Percentiles rank a stretch among this genome's conserved stretches.
phyloP scores from a whole-genome alignment of 1,284 basidiomycete genomes.

The Leccinum huronense region DNA sequence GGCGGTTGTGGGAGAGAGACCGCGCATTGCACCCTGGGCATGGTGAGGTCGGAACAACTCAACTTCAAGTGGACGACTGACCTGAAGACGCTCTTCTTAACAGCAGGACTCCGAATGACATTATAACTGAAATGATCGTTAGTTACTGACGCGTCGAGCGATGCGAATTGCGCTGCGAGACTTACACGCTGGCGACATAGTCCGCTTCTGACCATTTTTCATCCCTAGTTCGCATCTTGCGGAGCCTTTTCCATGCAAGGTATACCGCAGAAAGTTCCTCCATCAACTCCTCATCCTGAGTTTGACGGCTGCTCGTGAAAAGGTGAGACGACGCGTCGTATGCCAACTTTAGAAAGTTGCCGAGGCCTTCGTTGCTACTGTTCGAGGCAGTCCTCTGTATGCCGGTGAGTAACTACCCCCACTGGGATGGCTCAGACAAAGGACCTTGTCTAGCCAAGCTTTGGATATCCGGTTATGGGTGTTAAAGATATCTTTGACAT shows the following conservation, averaged over 20 bases:
- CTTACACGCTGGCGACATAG: constrained; percentile 54
- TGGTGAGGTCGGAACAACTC: constrained; percentile 11
- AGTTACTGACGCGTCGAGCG: neutral
- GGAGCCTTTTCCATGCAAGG: constrained; percentile 45
- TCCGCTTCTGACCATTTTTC: constrained; percentile 55
- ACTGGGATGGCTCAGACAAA: neutral
- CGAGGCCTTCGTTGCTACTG: constrained; percentile 34
- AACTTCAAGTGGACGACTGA: constrained; percentile 18
- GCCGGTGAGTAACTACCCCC: constrained; percentile 5
- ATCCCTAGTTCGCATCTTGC: constrained; percentile 42
- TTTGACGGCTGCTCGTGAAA: constrained; percentile 37
- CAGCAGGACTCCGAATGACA: constrained; percentile 46
- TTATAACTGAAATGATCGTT: constrained; percentile 41
- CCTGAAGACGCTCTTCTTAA: constrained; percentile 44
- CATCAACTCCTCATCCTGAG: constrained; percentile 34
- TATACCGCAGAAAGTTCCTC: constrained; percentile 42
- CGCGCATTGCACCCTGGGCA: constrained; percentile 45
- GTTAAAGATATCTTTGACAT: constrained; percentile 37
- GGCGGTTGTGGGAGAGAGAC: constrained; percentile 52
- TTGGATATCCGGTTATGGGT: constrained; percentile 33
- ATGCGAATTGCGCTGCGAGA: constrained; percentile 1
- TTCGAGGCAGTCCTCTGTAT: constrained; percentile 14
- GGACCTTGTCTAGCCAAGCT: constrained; percentile 36
- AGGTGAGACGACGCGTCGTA: constrained; percentile 38
- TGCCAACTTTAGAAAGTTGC: constrained; percentile 42